These are phyloP conservation scores for Backusella mclennaniae DNA, from an alignment of 192 early-diverging fungal species.

Conservation along the genomic window DNA sequence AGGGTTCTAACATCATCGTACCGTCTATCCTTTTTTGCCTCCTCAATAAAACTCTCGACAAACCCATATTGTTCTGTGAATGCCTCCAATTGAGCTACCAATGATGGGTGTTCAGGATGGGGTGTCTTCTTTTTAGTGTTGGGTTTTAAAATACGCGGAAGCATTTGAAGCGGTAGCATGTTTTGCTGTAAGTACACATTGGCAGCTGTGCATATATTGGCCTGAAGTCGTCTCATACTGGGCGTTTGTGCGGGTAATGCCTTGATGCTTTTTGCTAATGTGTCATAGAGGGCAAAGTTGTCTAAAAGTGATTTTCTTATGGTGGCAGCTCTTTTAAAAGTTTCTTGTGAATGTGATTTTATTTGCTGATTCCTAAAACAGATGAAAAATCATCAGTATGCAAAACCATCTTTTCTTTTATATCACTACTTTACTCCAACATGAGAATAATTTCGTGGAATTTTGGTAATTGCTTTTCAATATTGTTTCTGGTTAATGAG, in stretches of 20 bases:
- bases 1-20: conserved; percentile 69
- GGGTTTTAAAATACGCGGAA: conserved; percentile 57
- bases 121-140: neutral
- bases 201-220: conserved; percentile 60
- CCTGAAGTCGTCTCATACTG: conserved; percentile 54
- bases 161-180: conserved; percentile 73
- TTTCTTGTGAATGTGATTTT: conserved; percentile 44
- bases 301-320: conserved; percentile 63
- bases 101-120: conserved; percentile 23
- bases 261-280: conserved; percentile 58
- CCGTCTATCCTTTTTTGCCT: conserved; percentile 61
- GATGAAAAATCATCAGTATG: too few relatives aligned
- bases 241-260: conserved; percentile 47
- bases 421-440: conserved; percentile 41
- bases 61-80: conserved; percentile 65
- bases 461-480: conserved; percentile 51
- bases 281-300: conserved; percentile 62
- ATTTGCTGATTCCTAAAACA: conserved; percentile 36
- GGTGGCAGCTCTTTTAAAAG: conserved; percentile 55
- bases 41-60: conserved; percentile 61
- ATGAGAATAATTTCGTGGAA: conserved; percentile 56
- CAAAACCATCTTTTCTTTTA: too few relatives aligned
- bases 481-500: conserved; percentile 25
- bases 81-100: conserved; percentile 46
- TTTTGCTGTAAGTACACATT: conserved; percentile 72